These are phyloP conservation scores for Colletotrichum abscissum DNA, from an alignment of 2,329 filamentous ascomycete species.

Conservation along the genomic window DNA sequence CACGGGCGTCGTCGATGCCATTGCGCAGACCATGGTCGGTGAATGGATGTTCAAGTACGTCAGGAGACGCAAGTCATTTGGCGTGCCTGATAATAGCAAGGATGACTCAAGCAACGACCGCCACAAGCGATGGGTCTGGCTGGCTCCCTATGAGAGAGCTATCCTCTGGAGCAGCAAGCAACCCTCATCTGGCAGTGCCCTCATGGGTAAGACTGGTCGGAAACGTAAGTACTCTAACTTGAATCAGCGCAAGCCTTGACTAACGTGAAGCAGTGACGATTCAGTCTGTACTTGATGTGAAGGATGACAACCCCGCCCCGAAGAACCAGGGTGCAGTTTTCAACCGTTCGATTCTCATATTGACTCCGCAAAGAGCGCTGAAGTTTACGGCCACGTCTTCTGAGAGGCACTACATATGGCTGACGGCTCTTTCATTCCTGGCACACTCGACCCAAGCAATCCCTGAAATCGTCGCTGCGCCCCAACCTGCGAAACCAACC, in stretches of 20 bases:
- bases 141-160: conserved; percentile 94
- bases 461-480: conserved; percentile 74
- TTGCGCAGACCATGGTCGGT: conserved; percentile 97
- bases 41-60: conserved; percentile 98
- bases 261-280: conserved; percentile 77
- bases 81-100: conserved; percentile 75
- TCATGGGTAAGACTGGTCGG: conserved; percentile 93
- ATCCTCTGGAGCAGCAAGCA: conserved; percentile 99
- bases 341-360: conserved; percentile 92
- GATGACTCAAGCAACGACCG: conserved; percentile 81
- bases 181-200: conserved; percentile 84
- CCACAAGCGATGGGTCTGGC: conserved; percentile 98
- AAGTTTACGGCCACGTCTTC: conserved; percentile 90
- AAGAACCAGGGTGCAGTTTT: conserved; percentile 77
- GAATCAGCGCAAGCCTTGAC: conserved; percentile 31
- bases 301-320: conserved; percentile 89
- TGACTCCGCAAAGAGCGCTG: conserved; percentile 91
- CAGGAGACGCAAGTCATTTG: conserved; percentile 89
- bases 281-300: conserved; percentile 96
- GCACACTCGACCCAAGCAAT: conserved; percentile 88
- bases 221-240: conserved; percentile 76
- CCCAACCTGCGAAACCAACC: conserved; percentile 59
- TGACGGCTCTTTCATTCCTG: conserved; percentile 93
- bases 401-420: conserved; percentile 94
- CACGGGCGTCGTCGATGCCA: conserved; percentile 91